phyloP scores from a whole-genome alignment of 2,329 filamentous ascomycete genomes.

The Monilinia polystroma region DNA sequence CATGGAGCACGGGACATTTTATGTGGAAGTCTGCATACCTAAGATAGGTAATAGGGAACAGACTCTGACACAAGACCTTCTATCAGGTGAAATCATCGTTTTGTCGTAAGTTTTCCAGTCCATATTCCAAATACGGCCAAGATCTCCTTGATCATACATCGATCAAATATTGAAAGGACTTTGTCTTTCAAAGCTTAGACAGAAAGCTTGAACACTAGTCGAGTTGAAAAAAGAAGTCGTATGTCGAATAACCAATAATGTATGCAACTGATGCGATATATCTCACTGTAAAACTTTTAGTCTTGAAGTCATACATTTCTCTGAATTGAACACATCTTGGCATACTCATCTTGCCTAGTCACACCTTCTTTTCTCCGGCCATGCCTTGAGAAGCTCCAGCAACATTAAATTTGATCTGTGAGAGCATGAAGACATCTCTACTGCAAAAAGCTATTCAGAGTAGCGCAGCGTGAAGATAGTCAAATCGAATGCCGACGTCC shows the following conservation, averaged over 20 bases:
- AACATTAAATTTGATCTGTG: background rate
- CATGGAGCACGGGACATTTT: constrained; percentile 2
- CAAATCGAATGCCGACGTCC: constrained; percentile 11
- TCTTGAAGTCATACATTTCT: constrained; percentile 1
- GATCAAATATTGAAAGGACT: background rate
- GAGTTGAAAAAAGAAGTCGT: background rate
- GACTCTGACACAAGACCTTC: background rate
- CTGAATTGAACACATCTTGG: background rate
- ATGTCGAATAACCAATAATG: background rate
- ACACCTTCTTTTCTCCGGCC: background rate
- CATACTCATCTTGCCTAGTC: constrained; percentile 12
- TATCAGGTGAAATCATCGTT: background rate
- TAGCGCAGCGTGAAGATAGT: background rate
- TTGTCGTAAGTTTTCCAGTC: background rate
- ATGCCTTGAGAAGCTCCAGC: background rate
- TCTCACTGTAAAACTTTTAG: constrained; percentile 16
- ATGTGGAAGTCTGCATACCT: constrained; percentile 12
- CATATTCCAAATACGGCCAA: background rate
- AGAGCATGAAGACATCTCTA: background rate
- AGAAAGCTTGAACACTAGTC: background rate
- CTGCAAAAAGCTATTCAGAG: background rate
- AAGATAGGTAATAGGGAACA: constrained; percentile 1
- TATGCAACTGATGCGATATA: constrained; percentile 1
- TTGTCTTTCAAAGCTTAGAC: background rate
- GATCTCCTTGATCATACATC: background rate